Percentiles rank a stretch among this genome's conserved stretches.
phyloP scores from a whole-genome alignment of 306 rosid species.

The Inga leiocalycina region DNA sequence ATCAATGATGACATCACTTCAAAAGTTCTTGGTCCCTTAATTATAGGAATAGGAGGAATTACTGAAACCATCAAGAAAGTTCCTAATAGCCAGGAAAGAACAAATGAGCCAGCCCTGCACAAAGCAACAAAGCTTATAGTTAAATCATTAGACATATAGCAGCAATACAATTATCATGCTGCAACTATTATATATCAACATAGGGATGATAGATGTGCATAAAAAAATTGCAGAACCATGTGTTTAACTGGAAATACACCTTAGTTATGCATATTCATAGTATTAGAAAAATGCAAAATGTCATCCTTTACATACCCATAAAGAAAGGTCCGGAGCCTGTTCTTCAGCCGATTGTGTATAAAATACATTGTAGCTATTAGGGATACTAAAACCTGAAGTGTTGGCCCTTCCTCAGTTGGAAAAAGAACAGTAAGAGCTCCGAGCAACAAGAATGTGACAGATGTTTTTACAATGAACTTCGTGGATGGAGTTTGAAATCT shows the following conservation, averaged over 20 bases:
- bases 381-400: constrained; percentile 91
- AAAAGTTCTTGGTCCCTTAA: constrained; percentile 84
- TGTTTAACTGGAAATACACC: constrained; percentile 3
- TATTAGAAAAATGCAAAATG: constrained; percentile 20
- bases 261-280: constrained; percentile 15
- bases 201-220: constrained; percentile 14
- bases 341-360: constrained; percentile 76
- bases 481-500: constrained; percentile 84
- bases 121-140: constrained; percentile 33
- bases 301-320: constrained; percentile 68
- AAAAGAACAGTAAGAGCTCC: constrained; percentile 77
- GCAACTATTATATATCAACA: constrained; percentile 3
- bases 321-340: constrained; percentile 70
- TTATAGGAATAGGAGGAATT: constrained; percentile 74
- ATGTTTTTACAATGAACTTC: constrained; percentile 74
- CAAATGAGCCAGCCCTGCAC: constrained; percentile 87
- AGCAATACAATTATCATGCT: background rate
- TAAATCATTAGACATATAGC: background rate
- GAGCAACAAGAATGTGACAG: constrained; percentile 64
- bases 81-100: constrained; percentile 88
- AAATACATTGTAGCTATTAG: constrained; percentile 82
- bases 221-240: constrained; percentile 13
- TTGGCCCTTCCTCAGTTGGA: constrained; percentile 99
- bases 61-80: constrained; percentile 97
- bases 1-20: constrained; percentile 85